Percentiles rank a stretch among this genome's conserved stretches.
These are phyloP conservation scores for Yamadazyma trypodendri DNA, from an alignment of 1,139 yeast species.

Conservation along the genomic window DNA sequence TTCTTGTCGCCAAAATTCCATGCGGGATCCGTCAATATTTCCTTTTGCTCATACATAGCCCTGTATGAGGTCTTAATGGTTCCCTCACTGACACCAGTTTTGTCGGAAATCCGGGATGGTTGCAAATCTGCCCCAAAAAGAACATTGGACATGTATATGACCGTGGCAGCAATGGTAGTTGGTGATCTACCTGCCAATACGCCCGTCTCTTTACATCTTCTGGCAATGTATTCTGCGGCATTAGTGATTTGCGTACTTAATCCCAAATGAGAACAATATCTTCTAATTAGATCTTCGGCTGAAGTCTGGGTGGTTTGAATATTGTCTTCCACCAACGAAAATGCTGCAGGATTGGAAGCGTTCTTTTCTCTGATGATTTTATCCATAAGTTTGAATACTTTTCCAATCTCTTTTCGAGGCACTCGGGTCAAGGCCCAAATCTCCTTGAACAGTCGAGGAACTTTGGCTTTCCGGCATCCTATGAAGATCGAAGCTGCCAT, in stretches of 20 bases:
- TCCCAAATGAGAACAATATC: conserved; percentile 95
- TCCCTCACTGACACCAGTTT: conserved; percentile 97
- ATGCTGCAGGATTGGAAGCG: conserved; percentile 42
- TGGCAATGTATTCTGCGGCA: conserved; percentile 91
- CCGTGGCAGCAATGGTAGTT: conserved; percentile 96
- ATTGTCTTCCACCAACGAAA: conserved; percentile 45
- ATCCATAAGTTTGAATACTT: conserved; percentile 79
- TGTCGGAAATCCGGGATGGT: conserved; percentile 83
- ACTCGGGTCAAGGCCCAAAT: conserved; percentile 94
- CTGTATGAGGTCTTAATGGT: conserved; percentile 92
- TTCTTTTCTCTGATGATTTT: conserved; percentile 70
- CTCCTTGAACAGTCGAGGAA: conserved; percentile 93
- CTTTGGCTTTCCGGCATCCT: conserved; percentile 93
- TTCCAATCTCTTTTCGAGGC: conserved; percentile 91
- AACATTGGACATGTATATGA: conserved; percentile 88
- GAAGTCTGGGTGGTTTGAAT: conserved; percentile 85
- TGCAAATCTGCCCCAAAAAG: conserved; percentile 70
- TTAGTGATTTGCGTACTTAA: conserved; percentile 80
- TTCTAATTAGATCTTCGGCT: conserved; percentile 91
- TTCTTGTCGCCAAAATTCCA: conserved; percentile 42
- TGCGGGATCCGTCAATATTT: conserved; percentile 72
- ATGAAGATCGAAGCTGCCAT: conserved; percentile 96
- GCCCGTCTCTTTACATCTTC: conserved; percentile 85
- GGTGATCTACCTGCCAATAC: conserved; percentile 97
- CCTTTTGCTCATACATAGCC: conserved; percentile 72